Evolutionary conservation across 1,284 basidiomycete genomes (phyloP).

Genomic region (Albatrellus sp.): DNA sequence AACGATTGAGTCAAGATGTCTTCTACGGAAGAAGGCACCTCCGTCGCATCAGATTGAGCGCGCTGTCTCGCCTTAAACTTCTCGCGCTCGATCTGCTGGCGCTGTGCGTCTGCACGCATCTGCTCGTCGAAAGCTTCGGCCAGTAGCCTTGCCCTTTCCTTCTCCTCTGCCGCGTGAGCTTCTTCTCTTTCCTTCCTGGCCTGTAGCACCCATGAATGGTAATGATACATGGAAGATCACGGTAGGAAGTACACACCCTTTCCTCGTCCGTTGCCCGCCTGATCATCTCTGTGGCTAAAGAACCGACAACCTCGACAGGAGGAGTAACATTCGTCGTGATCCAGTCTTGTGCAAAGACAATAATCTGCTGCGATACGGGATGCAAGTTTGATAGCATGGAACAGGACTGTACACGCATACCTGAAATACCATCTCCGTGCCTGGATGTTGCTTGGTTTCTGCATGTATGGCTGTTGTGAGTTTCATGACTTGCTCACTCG

Average conservation of each 20-base stretch:
- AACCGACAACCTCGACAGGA: slow-evolving; percentile 45
- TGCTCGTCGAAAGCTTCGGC: slow-evolving; percentile 49
- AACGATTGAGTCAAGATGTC: slow-evolving; percentile 55
- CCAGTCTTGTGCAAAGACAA: slow-evolving; percentile 61
- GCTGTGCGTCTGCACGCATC: slow-evolving; percentile 46
- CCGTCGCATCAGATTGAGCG: slow-evolving; percentile 55
- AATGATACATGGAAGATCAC: background rate
- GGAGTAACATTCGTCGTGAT: slow-evolving; percentile 43
- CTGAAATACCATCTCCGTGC: slow-evolving; percentile 65
- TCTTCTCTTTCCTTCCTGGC: slow-evolving; percentile 34
- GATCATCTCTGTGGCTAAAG: slow-evolving; percentile 64
- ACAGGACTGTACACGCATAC: slow-evolving; percentile 20
- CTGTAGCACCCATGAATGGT: slow-evolving; percentile 10
- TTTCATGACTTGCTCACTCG: slow-evolving; percentile 36
- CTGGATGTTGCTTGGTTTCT: slow-evolving; percentile 48
- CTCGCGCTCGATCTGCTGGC: slow-evolving; percentile 30
- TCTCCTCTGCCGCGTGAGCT: slow-evolving; percentile 33
- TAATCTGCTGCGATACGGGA: slow-evolving; percentile 30
- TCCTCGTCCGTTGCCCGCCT: slow-evolving; percentile 56
- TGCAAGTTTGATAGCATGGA: too few species aligned
- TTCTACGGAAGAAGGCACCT: slow-evolving; percentile 32
- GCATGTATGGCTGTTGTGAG: slow-evolving; percentile 44
- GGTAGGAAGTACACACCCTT: slow-evolving; percentile 24
- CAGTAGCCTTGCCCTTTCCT: slow-evolving; percentile 29
- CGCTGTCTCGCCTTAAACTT: slow-evolving; percentile 43